Conservation (phyloP, 129 eudicot genomes). For the Saussurea involucrata region DNA sequence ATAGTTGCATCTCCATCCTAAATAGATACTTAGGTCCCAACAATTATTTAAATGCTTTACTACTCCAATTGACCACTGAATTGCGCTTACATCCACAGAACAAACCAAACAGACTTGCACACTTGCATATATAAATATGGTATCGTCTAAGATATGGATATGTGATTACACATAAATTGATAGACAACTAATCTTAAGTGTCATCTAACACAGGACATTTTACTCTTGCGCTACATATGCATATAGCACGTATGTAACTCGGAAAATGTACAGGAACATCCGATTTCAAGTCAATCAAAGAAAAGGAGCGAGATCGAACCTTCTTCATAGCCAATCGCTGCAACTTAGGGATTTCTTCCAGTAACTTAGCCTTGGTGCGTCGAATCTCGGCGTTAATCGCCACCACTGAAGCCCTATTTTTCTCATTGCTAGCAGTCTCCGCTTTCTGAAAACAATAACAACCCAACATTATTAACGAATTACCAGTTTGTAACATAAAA, state of each 20-base stretch:
- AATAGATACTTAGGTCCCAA: neutral
- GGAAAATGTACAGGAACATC: neutral
- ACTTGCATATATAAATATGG: neutral
- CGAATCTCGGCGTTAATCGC: slow-evolving; percentile 96
- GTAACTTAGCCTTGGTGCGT: slow-evolving; percentile 78
- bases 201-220: neutral
- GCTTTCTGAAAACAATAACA: slow-evolving; percentile 57
- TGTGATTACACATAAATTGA: neutral
- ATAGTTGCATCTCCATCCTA: neutral
- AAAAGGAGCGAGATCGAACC: slow-evolving; percentile 35
- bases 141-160: neutral
- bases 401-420: slow-evolving; percentile 78
- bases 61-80: neutral
- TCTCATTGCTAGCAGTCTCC: slow-evolving; percentile 67
- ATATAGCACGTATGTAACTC: neutral
- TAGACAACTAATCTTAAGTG: neutral
- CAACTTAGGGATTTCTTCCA: slow-evolving; percentile 90
- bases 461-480: neutral
- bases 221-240: neutral
- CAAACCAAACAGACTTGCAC: neutral
- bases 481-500: neutral
- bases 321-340: slow-evolving; percentile 87
- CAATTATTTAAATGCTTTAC: neutral
- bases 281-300: slow-evolving; percentile 1
- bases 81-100: neutral